phyloP scores from a whole-genome alignment of 2,329 filamentous ascomycete species.

The Scopulariopsis brevicaulis region DNA sequence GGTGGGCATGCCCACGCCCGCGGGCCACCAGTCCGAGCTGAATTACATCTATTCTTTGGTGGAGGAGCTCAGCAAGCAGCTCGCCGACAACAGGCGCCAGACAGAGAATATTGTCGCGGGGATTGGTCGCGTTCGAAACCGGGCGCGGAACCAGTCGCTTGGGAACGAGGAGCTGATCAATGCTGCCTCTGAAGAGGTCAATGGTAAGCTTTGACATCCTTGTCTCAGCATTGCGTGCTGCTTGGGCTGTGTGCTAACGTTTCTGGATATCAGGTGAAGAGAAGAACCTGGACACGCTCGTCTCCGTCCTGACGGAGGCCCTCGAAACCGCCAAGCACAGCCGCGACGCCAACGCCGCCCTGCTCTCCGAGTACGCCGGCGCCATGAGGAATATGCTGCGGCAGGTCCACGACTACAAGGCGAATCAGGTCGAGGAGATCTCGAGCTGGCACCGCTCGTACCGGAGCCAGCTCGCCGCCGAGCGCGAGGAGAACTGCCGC shows the following conservation, averaged over 20 bases:
- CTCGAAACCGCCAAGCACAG: constrained; percentile 50
- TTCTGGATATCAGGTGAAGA: constrained; percentile 34
- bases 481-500: constrained; percentile 50
- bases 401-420: constrained; percentile 56
- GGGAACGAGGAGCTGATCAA: constrained; percentile 48
- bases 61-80: constrained; percentile 51
- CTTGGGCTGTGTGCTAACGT: not conserved
- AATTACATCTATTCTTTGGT: constrained; percentile 60
- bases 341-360: constrained; percentile 47
- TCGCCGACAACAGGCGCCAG: constrained; percentile 48
- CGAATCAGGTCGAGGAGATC: constrained; percentile 49
- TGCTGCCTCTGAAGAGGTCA: constrained; percentile 42
- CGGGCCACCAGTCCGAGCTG: constrained; percentile 56
- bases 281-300: constrained; percentile 46
- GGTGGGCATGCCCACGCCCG: constrained; percentile 44
- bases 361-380: constrained; percentile 46
- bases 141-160: constrained; percentile 37
- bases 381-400: constrained; percentile 46
- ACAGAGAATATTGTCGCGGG: constrained; percentile 55
- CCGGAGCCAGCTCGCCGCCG: constrained; percentile 52
- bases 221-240: not conserved
- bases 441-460: constrained; percentile 56
- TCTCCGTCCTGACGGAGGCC: constrained; percentile 49
- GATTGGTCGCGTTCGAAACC: constrained; percentile 47
- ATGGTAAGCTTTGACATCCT: constrained; percentile 26